phyloP scores from a whole-genome alignment of 179 eudicot genomes.

The Corrigiola litoralis region DNA sequence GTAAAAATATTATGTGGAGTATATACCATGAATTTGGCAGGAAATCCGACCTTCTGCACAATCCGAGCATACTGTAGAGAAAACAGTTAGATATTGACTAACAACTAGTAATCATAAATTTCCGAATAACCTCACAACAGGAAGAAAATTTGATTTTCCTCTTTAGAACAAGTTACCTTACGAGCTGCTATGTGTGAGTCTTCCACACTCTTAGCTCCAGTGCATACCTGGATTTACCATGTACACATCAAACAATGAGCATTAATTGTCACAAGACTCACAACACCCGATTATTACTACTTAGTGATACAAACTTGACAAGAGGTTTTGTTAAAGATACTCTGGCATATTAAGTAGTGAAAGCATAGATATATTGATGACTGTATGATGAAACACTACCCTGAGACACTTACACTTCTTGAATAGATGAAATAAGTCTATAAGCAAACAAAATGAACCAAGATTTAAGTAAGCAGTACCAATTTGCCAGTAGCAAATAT shows the following conservation, averaged over 20 bases:
- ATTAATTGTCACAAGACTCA: background rate
- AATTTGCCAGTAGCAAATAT: slow-evolving; percentile 91
- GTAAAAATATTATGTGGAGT: background rate
- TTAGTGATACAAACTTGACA: too few species aligned
- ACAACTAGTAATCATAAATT: too few species aligned
- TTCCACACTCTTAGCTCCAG: slow-evolving; percentile 82
- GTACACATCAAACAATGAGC: background rate
- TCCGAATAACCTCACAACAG: background rate
- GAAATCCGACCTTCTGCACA: slow-evolving; percentile 78
- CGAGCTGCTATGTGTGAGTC: slow-evolving; percentile 73
- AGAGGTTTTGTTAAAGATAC: too few species aligned
- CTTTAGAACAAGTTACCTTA: slow-evolving; percentile 31
- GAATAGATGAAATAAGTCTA: background rate
- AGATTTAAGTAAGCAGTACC: slow-evolving; percentile 41
- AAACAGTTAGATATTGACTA: background rate
- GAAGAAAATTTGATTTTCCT: background rate
- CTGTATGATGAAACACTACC: background rate
- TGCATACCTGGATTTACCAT: slow-evolving; percentile 50
- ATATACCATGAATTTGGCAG: slow-evolving; percentile 71
- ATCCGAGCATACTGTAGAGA: slow-evolving; percentile 68
- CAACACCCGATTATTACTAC: too few species aligned
- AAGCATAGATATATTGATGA: too few species aligned
- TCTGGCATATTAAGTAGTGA: too few species aligned
- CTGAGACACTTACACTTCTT: too few species aligned
- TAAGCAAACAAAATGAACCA: background rate